Base-by-base conservation (phyloP, 225 moss, liverwort and hornwort species). In the Pseudisothecium myosuroides region DNA sequence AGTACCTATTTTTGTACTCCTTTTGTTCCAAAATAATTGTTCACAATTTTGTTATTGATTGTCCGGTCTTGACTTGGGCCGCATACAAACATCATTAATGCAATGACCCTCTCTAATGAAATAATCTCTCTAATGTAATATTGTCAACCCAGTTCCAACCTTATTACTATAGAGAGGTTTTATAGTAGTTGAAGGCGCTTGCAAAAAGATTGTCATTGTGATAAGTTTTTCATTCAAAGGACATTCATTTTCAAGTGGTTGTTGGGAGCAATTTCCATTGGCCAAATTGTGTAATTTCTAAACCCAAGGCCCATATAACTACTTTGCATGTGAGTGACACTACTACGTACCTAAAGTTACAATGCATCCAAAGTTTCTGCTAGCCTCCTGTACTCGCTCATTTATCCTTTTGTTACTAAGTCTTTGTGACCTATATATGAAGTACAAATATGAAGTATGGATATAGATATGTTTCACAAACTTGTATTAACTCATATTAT, bases 211-310 rank as follows among this genome's bases (percentile, higher is more conserved):
- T 69, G 68, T 68, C 0, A 69, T 39, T 41, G 15, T n/a, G 2
- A 39, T 69, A 39, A 23, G 14, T 14, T 14, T 71, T 71, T 15
- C 14, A 26, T 41, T 41, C 26, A 7, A 71, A 26, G 5, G 4
- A 1, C 4, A 69, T 69, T n/a, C 12, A n/a, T n/a, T 21, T 68
- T 68, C 4, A n/a, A 68, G 4, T n/a, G 22, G 22, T 7, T 22
- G 7, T 7, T 23, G 4, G n/a, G 5, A n/a, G 68, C 1, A 22
- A 0, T 23, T 23, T n/a, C 4, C 2, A 22, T 23, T 7, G 23
- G 2, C 6, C 0, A 68, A 67, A 18, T 11, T n/a, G 11, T n/a
- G 4, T 20, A 11, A 37, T 67, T 37, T 12, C 20, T 67, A 9
- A 66, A 67, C 3, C 20, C 5, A 67, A 37, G 6, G n/a, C n/a